Base-by-base conservation (phyloP, 495 filamentous ascomycete genomes). In the Podospora pseudopauciseta region DNA sequence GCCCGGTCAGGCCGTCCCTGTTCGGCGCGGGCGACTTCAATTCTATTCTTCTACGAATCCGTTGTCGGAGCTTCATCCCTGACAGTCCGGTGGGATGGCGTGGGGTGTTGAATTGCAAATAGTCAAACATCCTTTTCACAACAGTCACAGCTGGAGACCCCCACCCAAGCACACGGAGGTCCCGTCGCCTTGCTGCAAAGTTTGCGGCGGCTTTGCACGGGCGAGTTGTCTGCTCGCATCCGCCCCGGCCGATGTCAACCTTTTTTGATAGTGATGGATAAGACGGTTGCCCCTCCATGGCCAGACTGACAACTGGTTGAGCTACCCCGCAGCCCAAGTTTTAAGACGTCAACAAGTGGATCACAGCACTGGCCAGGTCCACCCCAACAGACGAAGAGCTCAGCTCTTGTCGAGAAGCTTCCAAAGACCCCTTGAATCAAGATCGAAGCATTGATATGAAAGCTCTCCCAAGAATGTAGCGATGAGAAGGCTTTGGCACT, bases 61-160 rank as follows among this genome's bases (percentile, higher is more conserved):
- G 70, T 71, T 71, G 58, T 71, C 70, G 70, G 70, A 71, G 70
- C 70, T 66, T 56, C 57, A 65, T 61, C 60, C 65, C 49, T 32
- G 49, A n/a, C 9, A 66, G 32, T 39, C 28, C 27, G 39, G 61
- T 49, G 61, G 61, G 61, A 63, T 63, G 23, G 61, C 27, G 61
- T 49, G 61, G 61, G 61, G 34, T 63, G 61, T 44, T 6, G 60
- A 27, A 61, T 30, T 26, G 59, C 59, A 18, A 27, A 61, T 27
- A 9, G 30, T 61, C 30, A 28, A 26, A 61, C 20, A 61, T 32
- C 4, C 5, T 28, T 30, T 28, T 30, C 26, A 61, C 13, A 61
- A 61, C 27, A 49, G 39, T 49, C 39, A 49, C 39, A 49, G 39
- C 39, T 49, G 39, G 39, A 49, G 39, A 49, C 39, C 39, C 39